Evolutionary conservation across 108 stramenopile genomes (phyloP).

Genomic region (Halocafeteria seosinensis): DNA sequence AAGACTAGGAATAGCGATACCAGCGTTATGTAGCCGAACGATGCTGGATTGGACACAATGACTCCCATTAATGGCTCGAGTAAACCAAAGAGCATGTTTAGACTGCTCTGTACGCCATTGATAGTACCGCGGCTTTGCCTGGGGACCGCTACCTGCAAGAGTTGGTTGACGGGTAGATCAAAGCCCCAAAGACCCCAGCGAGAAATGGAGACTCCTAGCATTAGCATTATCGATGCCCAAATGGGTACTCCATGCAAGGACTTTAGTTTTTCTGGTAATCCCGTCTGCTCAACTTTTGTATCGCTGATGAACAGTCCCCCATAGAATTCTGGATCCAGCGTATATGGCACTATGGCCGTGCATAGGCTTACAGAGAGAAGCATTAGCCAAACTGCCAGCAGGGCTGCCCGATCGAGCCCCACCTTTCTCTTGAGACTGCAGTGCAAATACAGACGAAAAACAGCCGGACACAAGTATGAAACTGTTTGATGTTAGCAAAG

Average conservation of each 20-base stretch:
- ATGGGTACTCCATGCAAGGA: too few species aligned
- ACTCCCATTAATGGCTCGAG: neutral
- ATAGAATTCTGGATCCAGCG: neutral
- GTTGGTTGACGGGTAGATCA: neutral
- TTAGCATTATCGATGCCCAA: neutral
- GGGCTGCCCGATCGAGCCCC: neutral
- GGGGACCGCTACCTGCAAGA: neutral
- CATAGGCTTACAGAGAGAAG: neutral
- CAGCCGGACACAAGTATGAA: too few species aligned
- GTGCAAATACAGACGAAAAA: too few species aligned
- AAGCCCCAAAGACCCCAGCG: neutral
- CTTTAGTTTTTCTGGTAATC: too few species aligned
- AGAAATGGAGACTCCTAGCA: neutral
- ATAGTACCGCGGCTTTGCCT: neutral
- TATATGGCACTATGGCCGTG: neutral
- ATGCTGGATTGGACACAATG: neutral
- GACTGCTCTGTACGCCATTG: neutral
- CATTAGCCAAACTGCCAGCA: neutral
- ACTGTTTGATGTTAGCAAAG: too few species aligned
- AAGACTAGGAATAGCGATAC: neutral
- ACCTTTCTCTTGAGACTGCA: neutral
- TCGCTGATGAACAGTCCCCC: too few species aligned
- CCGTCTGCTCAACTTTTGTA: too few species aligned
- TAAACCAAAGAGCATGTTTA: neutral
- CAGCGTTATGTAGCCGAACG: neutral